Conservation (phyloP, 108 stramenopile genomes). For the Aurantiochytrium sp. region DNA sequence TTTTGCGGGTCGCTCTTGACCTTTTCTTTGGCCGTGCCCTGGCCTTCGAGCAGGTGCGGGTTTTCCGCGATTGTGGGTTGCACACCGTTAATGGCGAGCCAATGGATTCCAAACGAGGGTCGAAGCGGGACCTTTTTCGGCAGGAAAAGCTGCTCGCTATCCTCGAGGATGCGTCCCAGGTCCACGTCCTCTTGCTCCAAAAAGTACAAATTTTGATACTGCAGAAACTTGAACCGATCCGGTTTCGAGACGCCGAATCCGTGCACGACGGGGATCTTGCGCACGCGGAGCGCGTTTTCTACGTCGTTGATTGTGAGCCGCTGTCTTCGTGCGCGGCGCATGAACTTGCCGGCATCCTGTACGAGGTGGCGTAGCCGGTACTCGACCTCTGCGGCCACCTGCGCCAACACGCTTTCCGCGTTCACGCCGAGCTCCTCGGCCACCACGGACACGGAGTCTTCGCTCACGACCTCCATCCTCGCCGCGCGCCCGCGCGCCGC, state of each 20-base stretch:
- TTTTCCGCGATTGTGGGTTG: constrained; percentile 9
- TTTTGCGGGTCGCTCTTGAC: background rate
- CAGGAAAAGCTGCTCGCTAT: background rate
- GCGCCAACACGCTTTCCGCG: background rate
- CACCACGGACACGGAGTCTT: background rate
- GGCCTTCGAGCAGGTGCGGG: background rate
- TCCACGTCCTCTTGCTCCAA: constrained; percentile 7
- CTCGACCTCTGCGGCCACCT: background rate
- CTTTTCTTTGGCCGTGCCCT: background rate
- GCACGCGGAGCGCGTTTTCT: background rate
- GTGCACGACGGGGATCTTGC: background rate
- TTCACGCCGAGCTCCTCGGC: constrained; percentile 13
- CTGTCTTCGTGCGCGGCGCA: background rate
- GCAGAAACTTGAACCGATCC: background rate
- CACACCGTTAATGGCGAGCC: constrained; percentile 6
- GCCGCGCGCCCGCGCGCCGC: too few species aligned
- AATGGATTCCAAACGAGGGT: constrained; percentile 1
- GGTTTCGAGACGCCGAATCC: background rate
- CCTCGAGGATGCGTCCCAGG: background rate
- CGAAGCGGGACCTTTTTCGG: constrained; percentile 8
- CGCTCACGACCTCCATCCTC: background rate
- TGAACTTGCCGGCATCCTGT: constrained; percentile 5
- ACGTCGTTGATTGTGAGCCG: background rate
- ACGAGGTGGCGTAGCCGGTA: background rate
- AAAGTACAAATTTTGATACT: background rate